These are phyloP conservation scores for Yamadazyma philogaea DNA, from an alignment of 805 yeast species.

Conservation along the genomic window DNA sequence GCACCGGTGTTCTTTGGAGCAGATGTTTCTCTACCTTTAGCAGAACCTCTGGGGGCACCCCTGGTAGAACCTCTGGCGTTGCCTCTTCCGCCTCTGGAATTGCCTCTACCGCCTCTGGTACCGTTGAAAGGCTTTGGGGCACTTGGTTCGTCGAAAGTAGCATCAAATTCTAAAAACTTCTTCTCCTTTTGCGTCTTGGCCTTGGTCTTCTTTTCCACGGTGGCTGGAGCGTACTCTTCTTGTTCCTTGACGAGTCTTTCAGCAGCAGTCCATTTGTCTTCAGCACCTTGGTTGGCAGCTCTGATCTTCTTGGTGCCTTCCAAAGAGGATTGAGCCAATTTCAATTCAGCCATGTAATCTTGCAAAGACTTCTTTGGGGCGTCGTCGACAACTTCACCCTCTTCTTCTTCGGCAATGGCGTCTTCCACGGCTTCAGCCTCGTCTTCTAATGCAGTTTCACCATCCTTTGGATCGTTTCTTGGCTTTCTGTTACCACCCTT, in stretches of 20 bases:
- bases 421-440: conserved; percentile 50
- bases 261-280: conserved; percentile 46
- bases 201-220: conserved; percentile 65
- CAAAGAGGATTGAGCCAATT: conserved; percentile 43
- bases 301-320: conserved; percentile 35
- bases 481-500: conserved; percentile 79
- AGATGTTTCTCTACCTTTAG: conserved; percentile 13
- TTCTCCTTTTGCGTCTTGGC: conserved; percentile 79
- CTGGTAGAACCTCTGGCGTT: conserved; percentile 18
- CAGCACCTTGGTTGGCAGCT: conserved; percentile 59
- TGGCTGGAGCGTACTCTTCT: conserved; percentile 56
- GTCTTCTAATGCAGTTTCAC: conserved; percentile 61
- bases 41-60: conserved; percentile 23
- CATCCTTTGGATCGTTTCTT: conserved; percentile 83
- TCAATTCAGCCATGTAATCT: conserved; percentile 77
- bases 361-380: conserved; percentile 66
- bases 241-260: conserved; percentile 64
- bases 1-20: conserved; percentile 10
- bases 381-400: conserved; percentile 38
- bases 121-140: conserved; percentile 17
- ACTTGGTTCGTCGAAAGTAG: conserved; percentile 59
- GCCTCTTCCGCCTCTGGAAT: conserved; percentile 17
- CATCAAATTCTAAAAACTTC: conserved; percentile 70
- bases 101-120: conserved; percentile 27
- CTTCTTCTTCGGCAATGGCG: conserved; percentile 46